Conservation (phyloP, 163 green algal genomes). For the Scenedesmus sp. region DNA sequence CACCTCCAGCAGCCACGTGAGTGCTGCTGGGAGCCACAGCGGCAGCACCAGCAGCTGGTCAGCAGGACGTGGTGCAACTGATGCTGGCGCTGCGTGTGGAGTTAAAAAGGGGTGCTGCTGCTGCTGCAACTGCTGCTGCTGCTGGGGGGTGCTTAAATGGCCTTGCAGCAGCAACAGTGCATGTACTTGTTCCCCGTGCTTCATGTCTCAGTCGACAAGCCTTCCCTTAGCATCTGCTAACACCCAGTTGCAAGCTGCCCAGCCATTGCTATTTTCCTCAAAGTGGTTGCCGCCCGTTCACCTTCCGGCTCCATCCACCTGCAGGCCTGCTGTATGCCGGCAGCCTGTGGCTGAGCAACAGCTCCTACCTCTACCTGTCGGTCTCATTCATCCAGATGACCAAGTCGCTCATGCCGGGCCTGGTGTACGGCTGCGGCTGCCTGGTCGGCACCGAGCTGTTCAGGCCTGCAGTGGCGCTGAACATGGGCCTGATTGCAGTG, state of each 20-base stretch:
- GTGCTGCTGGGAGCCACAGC: neutral
- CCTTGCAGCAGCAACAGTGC: neutral
- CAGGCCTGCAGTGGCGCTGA: constrained; percentile 65
- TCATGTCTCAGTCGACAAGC: neutral
- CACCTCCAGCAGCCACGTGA: neutral
- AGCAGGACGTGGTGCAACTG: neutral
- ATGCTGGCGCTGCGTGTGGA: neutral
- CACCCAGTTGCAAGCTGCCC: neutral
- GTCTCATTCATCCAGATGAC: constrained; percentile 98
- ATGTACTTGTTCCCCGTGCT: too few relatives aligned
- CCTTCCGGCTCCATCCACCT: neutral
- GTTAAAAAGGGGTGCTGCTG: neutral
- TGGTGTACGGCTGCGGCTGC: constrained; percentile 85
- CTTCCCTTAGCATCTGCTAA: neutral
- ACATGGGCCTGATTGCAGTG: constrained; percentile 94
- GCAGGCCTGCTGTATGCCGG: constrained; percentile 85
- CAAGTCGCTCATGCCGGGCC: constrained; percentile 91
- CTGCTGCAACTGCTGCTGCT: neutral
- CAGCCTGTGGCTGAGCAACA: constrained; percentile 92
- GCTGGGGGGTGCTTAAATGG: neutral
- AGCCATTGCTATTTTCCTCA: neutral
- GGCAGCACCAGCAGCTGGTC: neutral
- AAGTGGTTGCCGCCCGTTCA: neutral
- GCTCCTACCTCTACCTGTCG: constrained; percentile 90
- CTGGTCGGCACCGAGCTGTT: constrained; percentile 76